Evolutionary conservation across 1,139 yeast species (phyloP).

Genomic region (Debaryomyces sp.): DNA sequence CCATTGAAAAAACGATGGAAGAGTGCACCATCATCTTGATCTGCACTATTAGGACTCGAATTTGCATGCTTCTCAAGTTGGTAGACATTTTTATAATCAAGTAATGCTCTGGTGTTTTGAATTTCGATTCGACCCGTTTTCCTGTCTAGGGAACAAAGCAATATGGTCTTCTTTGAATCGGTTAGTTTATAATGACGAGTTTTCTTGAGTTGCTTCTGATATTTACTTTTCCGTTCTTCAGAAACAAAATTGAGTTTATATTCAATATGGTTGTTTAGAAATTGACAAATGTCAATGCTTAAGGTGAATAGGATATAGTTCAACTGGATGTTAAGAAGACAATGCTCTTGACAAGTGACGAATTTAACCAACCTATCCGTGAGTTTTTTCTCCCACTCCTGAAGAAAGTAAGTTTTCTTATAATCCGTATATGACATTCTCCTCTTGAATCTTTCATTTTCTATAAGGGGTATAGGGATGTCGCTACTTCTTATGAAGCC

Average conservation of each 20-base stretch:
- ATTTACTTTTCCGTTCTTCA: constrained; percentile 7
- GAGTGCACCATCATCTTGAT: constrained; percentile 3
- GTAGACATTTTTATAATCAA: constrained; percentile 16
- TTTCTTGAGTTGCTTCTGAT: constrained; percentile 4
- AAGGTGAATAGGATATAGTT: constrained; percentile 40
- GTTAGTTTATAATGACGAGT: not conserved
- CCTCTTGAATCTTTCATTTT: constrained; percentile 10
- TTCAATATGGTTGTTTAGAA: constrained; percentile 20
- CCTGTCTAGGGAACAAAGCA: constrained; percentile 36
- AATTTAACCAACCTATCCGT: constrained; percentile 26
- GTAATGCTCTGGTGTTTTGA: constrained; percentile 20
- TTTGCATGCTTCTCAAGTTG: constrained; percentile 8
- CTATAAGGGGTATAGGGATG: constrained; percentile 10
- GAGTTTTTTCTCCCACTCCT: constrained; percentile 30
- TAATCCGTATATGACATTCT: constrained; percentile 10
- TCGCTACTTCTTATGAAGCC: constrained; percentile 11
- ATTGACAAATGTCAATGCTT: constrained; percentile 29
- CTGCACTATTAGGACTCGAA: not conserved
- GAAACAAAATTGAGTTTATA: constrained; percentile 9
- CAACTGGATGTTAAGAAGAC: constrained; percentile 38
- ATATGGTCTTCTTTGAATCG: constrained; percentile 16
- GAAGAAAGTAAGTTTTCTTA: constrained; percentile 11
- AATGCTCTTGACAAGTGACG: constrained; percentile 29
- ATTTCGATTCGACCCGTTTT: constrained; percentile 32
- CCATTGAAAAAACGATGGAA: constrained; percentile 8